Evolutionary conservation across 257 asterid species (phyloP).

Genomic region (Solanum megistacrolobum): DNA sequence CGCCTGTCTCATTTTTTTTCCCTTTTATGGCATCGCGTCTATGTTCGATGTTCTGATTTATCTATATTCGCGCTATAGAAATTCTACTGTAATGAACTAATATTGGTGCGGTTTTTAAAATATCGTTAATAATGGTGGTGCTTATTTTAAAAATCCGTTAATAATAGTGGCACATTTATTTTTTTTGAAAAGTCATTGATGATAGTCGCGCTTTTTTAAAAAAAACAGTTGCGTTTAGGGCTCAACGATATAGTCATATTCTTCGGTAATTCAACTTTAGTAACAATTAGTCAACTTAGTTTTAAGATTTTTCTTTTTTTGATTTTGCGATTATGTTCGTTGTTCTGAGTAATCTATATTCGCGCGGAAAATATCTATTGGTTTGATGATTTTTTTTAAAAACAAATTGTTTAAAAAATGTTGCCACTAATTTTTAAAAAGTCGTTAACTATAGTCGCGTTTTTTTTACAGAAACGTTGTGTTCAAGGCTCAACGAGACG

Average conservation of each 20-base stretch:
- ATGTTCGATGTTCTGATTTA: background rate
- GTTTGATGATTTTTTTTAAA: background rate
- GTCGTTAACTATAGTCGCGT: background rate
- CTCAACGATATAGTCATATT: background rate
- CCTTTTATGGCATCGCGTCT: background rate
- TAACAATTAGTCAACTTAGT: background rate
- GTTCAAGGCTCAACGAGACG: background rate
- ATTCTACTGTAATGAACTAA: background rate
- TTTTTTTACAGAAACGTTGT: background rate
- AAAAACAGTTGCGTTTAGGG: background rate
- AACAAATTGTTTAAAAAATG: background rate
- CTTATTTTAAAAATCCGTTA: background rate
- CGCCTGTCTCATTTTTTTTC: background rate
- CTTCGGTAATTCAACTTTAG: background rate
- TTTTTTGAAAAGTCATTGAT: background rate
- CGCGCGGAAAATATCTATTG: background rate
- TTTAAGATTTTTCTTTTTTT: background rate
- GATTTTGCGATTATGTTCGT: background rate
- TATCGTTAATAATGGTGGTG: background rate
- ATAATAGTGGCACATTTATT: background rate
- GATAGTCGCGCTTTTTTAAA: too few relatives aligned
- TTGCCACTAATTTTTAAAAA: background rate
- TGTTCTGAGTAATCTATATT: background rate
- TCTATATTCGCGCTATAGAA: background rate
- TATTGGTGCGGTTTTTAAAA: background rate